Evolutionary conservation across 2,329 filamentous ascomycete species (phyloP), one percentile per base, ranked within the genome.

Genomic region (Pseudogymnoascus sp.): DNA sequence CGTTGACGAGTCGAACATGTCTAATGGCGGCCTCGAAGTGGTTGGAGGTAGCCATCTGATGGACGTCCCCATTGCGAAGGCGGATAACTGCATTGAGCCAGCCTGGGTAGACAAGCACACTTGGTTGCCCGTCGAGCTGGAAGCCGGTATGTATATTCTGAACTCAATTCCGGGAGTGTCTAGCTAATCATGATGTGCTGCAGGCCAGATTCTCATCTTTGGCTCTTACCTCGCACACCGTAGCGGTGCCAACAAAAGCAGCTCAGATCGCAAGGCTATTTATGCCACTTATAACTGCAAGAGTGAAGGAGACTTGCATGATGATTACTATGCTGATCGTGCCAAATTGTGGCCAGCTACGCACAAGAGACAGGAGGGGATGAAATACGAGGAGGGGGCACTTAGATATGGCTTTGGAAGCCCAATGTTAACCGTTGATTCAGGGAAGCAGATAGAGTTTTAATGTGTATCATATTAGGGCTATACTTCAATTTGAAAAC

Each of bases 241-340:
- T 7, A 74, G 70, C 5, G 71, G 69, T 1, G 65, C 68, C 8
- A 74, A 75, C 26, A 68, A 65, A 10, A 73, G 75, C 61, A 64
- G 54, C 1, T 71, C 71, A 61, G 70, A 75, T 51, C 71, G 77
- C 1, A 71, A 72, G 45, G 76, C 76, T 6, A 71, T 78, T 23
- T 78, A 79, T 65, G 75, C 77, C 2, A 79, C 77, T 0, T 79
- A 78, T 66, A 76, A 78, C 63, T 73, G 71, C 59, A 70, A 70
- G 5, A 66, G 66, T 0, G 77, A 79, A 62, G 77, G 77, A 1
- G 73, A 77, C 65, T 67, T 79, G n/a, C 76, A 76, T 65, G 73
- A 75, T 64, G 69, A 72, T 60, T 79, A 79, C 67, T 79, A 78
- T 67, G 67, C 66, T 8, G 75, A 78, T 67, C 70, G 77, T 12